phyloP scores from a whole-genome alignment of 495 filamentous ascomycete genomes.

The Durotheca rogersii region DNA sequence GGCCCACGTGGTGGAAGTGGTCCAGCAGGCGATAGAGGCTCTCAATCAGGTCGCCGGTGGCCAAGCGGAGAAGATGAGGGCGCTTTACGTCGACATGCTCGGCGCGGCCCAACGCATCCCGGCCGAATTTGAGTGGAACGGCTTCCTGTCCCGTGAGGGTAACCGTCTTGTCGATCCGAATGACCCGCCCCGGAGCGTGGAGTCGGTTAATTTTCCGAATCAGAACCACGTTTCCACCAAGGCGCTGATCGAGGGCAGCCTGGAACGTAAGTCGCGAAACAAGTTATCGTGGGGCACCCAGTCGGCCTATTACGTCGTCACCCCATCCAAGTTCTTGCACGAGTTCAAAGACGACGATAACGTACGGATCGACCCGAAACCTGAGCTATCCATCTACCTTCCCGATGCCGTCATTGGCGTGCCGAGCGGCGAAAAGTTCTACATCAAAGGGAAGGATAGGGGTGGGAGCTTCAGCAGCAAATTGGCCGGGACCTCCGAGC shows the following conservation, averaged over 20 bases:
- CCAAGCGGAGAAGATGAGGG: constrained; percentile 76
- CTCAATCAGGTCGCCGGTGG: constrained; percentile 75
- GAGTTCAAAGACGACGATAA: constrained; percentile 96
- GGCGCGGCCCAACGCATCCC: constrained; percentile 74
- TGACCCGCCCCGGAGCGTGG: constrained; percentile 66
- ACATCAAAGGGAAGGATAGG: constrained; percentile 88
- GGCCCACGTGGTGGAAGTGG: constrained; percentile 74
- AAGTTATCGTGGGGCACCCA: constrained; percentile 73
- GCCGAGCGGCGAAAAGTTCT: constrained; percentile 80
- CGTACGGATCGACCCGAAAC: constrained; percentile 72
- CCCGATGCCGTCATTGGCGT: constrained; percentile 83
- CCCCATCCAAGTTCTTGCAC: constrained; percentile 80
- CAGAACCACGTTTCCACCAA: constrained; percentile 77
- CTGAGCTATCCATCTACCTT: constrained; percentile 86
- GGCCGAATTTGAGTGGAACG: constrained; percentile 89
- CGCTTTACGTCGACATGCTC: constrained; percentile 82
- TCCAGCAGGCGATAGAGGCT: constrained; percentile 76
- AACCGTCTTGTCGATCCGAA: constrained; percentile 77
- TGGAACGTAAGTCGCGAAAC: constrained; percentile 84
- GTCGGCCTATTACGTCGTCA: constrained; percentile 85
- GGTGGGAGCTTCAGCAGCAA: constrained; percentile 52
- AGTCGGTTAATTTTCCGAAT: constrained; percentile 80
- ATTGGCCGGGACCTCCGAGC: constrained; percentile 52
- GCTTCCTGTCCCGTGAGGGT: constrained; percentile 69
- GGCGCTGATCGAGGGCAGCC: constrained; percentile 78